Percentiles rank a stretch among this genome's conserved stretches.
Evolutionary conservation across 371 early-diverging fungal species (phyloP).

Genomic region (Rhizopus sp.): DNA sequence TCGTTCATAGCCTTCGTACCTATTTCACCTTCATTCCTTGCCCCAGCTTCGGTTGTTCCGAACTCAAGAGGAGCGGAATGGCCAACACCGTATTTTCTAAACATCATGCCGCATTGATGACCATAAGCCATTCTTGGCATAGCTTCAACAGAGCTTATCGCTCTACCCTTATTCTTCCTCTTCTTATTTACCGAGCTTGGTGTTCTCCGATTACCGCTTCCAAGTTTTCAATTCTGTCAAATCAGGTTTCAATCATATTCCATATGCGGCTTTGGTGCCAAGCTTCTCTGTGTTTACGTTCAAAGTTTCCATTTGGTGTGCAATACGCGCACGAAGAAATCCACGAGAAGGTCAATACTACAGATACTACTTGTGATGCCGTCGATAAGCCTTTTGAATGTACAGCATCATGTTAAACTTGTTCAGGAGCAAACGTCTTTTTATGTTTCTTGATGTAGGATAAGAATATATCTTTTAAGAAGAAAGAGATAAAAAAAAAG

Average conservation of each 20-base stretch:
- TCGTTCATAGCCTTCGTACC: not conserved
- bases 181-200: conserved; percentile 1
- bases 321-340: no score
- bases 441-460: no score
- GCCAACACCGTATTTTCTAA: not conserved
- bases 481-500: no score
- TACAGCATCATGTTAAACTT: no score
- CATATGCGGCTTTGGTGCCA: conserved; percentile 22
- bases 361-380: no score
- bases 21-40: not conserved
- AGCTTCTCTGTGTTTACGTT: conserved; percentile 9
- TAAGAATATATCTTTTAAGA: no score
- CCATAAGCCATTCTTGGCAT: conserved; percentile 1
- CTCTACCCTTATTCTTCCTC: not conserved
- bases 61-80: not conserved
- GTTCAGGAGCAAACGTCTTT: no score
- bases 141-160: not conserved
- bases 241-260: conserved; percentile 15
- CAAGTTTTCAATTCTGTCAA: conserved; percentile 6
- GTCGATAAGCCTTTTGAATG: no score
- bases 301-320: conserved; percentile 12
- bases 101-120: not conserved
- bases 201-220: conserved; percentile 1
- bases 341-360: no score
- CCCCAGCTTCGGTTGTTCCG: conserved; percentile 2